A percentile compares a stretch with the other conserved stretches of the same genome.
phyloP scores from a whole-genome alignment of 331 rosid genomes.

The Prunus yedoensis region DNA sequence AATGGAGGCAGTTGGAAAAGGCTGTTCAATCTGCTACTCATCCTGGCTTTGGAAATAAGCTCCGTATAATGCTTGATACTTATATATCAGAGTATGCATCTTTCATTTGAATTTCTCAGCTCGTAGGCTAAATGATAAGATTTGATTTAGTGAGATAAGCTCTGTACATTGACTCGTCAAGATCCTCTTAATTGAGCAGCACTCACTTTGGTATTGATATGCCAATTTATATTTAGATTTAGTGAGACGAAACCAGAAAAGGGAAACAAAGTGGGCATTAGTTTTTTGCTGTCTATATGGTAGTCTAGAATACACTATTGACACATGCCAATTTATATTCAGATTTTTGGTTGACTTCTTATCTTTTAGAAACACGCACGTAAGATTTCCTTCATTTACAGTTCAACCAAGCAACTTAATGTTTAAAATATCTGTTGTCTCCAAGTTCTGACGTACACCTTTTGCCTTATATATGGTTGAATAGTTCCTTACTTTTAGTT shows the following conservation, averaged over 20 bases:
- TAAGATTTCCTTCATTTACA: background rate
- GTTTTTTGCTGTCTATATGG: background rate
- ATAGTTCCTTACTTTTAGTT: background rate
- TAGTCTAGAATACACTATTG: background rate
- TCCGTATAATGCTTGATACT: constrained; percentile 37
- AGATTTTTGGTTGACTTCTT: background rate
- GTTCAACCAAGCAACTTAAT: background rate
- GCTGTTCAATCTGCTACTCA: constrained; percentile 34
- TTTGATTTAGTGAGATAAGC: background rate
- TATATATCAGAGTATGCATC: constrained; percentile 41
- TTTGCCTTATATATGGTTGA: background rate
- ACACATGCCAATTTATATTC: background rate
- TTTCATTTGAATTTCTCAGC: background rate
- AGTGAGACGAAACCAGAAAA: background rate
- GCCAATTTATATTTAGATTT: background rate
- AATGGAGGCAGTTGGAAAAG: constrained; percentile 50
- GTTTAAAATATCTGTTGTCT: background rate
- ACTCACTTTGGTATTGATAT: background rate
- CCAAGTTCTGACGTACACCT: background rate
- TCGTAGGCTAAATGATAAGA: background rate
- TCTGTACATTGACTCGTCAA: background rate
- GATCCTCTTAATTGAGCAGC: background rate
- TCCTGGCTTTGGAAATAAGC: constrained; percentile 46
- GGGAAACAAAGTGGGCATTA: background rate
- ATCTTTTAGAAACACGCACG: background rate